These are phyloP conservation scores for Penicillium canescens DNA, from an alignment of 495 filamentous ascomycete genomes.

Conservation along the genomic window DNA sequence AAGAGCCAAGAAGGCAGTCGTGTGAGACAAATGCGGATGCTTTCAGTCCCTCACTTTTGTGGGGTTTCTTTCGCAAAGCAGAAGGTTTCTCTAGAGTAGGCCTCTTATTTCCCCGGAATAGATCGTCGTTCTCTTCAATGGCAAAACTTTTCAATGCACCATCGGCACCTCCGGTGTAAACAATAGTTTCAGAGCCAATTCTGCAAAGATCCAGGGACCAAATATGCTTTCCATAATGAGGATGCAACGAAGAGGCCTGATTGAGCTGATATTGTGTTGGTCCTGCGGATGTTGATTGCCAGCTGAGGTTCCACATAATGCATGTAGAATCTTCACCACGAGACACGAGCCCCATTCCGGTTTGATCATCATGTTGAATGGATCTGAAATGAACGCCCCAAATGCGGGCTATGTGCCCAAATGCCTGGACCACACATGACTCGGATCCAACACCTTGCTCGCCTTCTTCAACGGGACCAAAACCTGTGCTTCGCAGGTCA, in stretches of 20 bases:
- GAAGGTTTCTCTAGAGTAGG: background rate
- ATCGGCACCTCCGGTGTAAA: conserved; percentile 89
- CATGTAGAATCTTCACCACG: conserved; percentile 78
- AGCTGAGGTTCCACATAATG: conserved; percentile 65
- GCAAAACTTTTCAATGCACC: conserved; percentile 51
- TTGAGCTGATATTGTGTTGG: conserved; percentile 40
- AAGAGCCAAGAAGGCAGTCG: conserved; percentile 57
- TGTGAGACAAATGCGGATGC: conserved; percentile 65
- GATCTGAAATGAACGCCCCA: conserved; percentile 76
- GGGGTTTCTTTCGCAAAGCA: conserved; percentile 14
- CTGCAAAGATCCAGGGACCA: conserved; percentile 67
- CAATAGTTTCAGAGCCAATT: conserved; percentile 26
- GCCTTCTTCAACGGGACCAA: conserved; percentile 25
- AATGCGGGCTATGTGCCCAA: conserved; percentile 87
- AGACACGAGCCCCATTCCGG: conserved; percentile 57
- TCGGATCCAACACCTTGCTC: conserved; percentile 29
- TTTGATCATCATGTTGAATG: conserved; percentile 12
- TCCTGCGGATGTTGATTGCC: conserved; percentile 20
- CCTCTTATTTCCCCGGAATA: too few species aligned
- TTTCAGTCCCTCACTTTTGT: conserved; percentile 53
- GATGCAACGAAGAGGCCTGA: conserved; percentile 52
- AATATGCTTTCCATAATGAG: conserved; percentile 87
- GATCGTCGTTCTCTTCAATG: conserved; percentile 12
- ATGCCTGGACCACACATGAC: conserved; percentile 60
- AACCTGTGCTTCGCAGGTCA: conserved; percentile 45